Evolutionary conservation across 176 grass and related monocot species (phyloP), one percentile per base, ranked within the genome.

Genomic region (Phragmites australis): DNA sequence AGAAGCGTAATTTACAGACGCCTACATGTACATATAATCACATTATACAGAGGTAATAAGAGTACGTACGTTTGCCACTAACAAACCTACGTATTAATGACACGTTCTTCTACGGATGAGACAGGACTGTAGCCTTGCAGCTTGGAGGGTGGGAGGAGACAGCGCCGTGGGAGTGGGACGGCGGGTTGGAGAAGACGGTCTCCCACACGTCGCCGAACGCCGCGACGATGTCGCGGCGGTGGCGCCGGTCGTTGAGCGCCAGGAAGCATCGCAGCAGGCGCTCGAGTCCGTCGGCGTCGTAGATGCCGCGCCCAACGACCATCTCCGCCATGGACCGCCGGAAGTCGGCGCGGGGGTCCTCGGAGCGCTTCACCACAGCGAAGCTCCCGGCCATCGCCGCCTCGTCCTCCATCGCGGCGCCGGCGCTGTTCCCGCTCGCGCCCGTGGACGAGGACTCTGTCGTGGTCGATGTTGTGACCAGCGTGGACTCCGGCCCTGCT

Each of bases 181-280:
- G 22, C 7, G 68, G 43, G 32, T 18, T 34, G 32, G 92, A 31
- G 60, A 94, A 94, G 42, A 98, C 45, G 17, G 81, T 86, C 44
- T 93, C 88, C 90, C 95, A 94, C 65, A 98, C 88, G 65, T 98
- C 95, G 27, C 66, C 78, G 61, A 98, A 98, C 3, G 95, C 95
- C 0, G 70, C 81, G 23, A 91, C 77, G 70, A 98, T 98, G 83
- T 89, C 88, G 39, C 58, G 65, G 51, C 84, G 81, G 72, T 98
- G 96, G 81, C 73, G 81, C 43, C 56, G 81, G 40, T 90, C 82
- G 81, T 98, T 93, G 39, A 98, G 81, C 9, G 86, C 91, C 16
- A 98, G 77, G 79, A 94, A 98, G 84, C 95, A 94, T 13, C 89
- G 83, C 30, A 94, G 88, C 22, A 98, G 90, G 70, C 82, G 82